phyloP scores from a whole-genome alignment of 2,329 filamentous ascomycete genomes.

The Fusarium mexicanum region DNA sequence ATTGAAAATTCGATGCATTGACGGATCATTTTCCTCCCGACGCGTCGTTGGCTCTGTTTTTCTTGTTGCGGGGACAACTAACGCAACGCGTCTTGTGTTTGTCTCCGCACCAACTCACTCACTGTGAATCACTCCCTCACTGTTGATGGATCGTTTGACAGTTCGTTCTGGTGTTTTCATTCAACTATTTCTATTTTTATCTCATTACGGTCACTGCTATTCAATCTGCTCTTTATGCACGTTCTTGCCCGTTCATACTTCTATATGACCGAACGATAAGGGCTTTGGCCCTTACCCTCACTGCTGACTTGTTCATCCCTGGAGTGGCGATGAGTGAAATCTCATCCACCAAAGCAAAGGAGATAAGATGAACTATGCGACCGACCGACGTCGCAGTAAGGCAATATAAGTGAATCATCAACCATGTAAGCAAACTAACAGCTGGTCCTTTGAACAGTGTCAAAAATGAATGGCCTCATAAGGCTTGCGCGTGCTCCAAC shows the following conservation, averaged over 20 bases:
- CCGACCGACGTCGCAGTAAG: not conserved
- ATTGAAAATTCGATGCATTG: constrained; percentile 22
- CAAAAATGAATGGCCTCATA: not conserved
- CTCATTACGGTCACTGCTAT: accelerated
- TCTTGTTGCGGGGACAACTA: constrained; percentile 29
- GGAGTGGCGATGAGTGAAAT: not conserved
- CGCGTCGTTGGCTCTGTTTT: constrained; percentile 16
- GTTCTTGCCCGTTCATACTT: not conserved
- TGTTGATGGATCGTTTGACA: not conserved
- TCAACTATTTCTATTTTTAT: not conserved
- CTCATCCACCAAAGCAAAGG: not conserved
- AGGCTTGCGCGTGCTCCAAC: not conserved
- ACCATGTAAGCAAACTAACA: not conserved
- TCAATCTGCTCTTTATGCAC: not conserved
- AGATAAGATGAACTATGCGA: not conserved
- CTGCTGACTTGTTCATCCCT: not conserved
- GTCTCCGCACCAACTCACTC: not conserved
- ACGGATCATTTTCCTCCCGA: constrained; percentile 33
- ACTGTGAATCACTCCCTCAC: not conserved
- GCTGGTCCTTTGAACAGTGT: too few species aligned
- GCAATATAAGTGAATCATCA: not conserved
- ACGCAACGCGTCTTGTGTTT: not conserved
- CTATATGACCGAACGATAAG: not conserved
- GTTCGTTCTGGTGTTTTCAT: not conserved
- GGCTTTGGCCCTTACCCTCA: not conserved